Base-by-base conservation (phyloP, 1,284 basidiomycete species). In the Ceratobasidium sp. region DNA sequence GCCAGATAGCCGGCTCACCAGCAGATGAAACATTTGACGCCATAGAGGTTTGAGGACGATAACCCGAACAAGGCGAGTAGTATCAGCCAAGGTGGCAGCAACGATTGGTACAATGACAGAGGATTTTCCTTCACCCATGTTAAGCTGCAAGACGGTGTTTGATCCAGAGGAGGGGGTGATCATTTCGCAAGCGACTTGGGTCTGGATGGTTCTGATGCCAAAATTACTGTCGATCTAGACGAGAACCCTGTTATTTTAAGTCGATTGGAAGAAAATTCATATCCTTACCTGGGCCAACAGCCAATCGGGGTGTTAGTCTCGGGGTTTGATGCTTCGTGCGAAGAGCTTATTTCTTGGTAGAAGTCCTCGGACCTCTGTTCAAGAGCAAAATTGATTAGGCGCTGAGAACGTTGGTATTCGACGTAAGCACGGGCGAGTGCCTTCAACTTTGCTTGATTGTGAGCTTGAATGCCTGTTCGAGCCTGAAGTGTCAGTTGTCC, bases 91-190 rank as follows among this genome's bases (percentile, higher is more conserved):
- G 26, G 79, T 72, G 0, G 80, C 76, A 0, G 81, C 78, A 21
- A 81, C 79, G 14, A 87, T 77, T 0, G 86, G 85, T 0, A 84
- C 79, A 36, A 87, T 87, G 3, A 76, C 86, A 0, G 85, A 84
- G 0, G 86, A 83, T 74, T 87, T 87, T 8, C 87, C 87, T 74
- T 87, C 86, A 0, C 86, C 86, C 87, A 88, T 87, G 53, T 87
- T 86, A 18, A 88, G 81, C 71, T 87, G 86, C 39, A 85, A 78
- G 9, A 81, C 76, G 0, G 80, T 81, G 60, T 83, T 87, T 4
- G 65, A 16, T 1, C 73, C 62, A 0, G 78, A 79, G 0, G 36
- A 23, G 1, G 87, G 86, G 0, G 75, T 70, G 23, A 85, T 0
- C n/a, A n/a, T n/a, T n/a, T n/a, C n/a, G n/a, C n/a, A n/a, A n/a